phyloP scores from a whole-genome alignment of 768 basidiomycete genomes.

The Lyophyllum atratum region DNA sequence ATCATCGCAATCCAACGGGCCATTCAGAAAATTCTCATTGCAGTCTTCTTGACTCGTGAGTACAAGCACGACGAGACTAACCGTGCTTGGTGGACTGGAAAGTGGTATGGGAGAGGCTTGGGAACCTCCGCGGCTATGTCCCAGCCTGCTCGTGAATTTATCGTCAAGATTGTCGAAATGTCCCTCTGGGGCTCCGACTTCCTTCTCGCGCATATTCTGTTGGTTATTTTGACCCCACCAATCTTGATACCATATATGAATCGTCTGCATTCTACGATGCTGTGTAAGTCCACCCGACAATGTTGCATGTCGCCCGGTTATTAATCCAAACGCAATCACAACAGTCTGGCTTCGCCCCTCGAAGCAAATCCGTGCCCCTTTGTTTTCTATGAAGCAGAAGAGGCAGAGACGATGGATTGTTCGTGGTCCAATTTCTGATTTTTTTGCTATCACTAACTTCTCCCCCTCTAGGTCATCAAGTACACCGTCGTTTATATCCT shows the following conservation, averaged over 20 bases:
- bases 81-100: conserved; percentile 98
- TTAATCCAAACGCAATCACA: conserved; percentile 8
- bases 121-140: conserved; percentile 84
- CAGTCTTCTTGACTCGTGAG: conserved; percentile 93
- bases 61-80: conserved; percentile 99
- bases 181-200: conserved; percentile 97
- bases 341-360: conserved; percentile 94
- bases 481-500: conserved; percentile 83
- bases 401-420: conserved; percentile 91
- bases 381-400: conserved; percentile 95
- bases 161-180: conserved; percentile 99
- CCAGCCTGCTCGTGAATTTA: conserved; percentile 94
- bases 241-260: conserved; percentile 87
- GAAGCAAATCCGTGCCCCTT: conserved; percentile 89
- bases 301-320: no score
- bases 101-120: conserved; percentile 95
- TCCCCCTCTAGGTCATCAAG: conserved; percentile 61
- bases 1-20: conserved; percentile 90
- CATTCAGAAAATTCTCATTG: conserved; percentile 91
- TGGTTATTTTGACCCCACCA: conserved; percentile 86
- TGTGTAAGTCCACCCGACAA: conserved; percentile 58
- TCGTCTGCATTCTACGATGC: conserved; percentile 88
- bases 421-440: conserved; percentile 24
- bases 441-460: conserved; percentile 7
- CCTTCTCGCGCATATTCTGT: conserved; percentile 78